A percentile compares a stretch with the other conserved stretches of the same genome.
Evolutionary conservation across 2,329 filamentous ascomycete genomes (phyloP).

Genomic region (Helotiales sp.): DNA sequence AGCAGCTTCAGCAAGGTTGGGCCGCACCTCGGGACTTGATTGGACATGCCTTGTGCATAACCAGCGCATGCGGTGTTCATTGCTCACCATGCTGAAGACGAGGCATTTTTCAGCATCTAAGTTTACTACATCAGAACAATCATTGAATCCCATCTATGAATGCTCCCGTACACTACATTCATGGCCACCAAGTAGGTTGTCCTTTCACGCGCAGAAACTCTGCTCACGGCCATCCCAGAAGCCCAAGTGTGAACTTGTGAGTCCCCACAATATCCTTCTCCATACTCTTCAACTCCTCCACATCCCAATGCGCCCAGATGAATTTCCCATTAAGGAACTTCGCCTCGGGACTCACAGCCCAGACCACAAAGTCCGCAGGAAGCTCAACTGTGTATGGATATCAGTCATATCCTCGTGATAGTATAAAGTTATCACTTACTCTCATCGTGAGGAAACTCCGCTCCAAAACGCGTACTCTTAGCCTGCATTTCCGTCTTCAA

Average conservation of each 20-base stretch:
- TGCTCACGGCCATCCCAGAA: conserved; percentile 7
- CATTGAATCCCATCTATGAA: no score
- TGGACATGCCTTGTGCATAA: no score
- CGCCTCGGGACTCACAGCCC: conserved; percentile 34
- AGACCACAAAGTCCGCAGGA: conserved; percentile 1
- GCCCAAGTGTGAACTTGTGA: conserved; percentile 6
- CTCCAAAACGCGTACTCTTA: not conserved
- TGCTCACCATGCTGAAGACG: no score
- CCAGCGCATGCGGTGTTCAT: no score
- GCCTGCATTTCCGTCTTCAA: conserved; percentile 6
- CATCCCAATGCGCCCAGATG: conserved; percentile 51
- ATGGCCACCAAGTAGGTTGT: not conserved
- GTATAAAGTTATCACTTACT: not conserved
- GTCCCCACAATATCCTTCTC: conserved; percentile 21
- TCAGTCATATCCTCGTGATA: not conserved
- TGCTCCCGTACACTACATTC: not conserved
- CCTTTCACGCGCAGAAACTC: not conserved
- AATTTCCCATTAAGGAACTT: conserved; percentile 45
- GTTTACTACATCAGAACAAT: no score
- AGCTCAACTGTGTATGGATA: not conserved
- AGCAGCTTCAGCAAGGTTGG: no score
- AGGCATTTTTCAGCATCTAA: no score
- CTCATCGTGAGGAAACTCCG: not conserved
- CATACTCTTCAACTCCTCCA: conserved; percentile 45
- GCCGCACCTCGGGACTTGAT: no score